A percentile compares a stretch with the other conserved stretches of the same genome.
Evolutionary conservation across 2,329 filamentous ascomycete species (phyloP).

Genomic region (Westerdykella sp.): DNA sequence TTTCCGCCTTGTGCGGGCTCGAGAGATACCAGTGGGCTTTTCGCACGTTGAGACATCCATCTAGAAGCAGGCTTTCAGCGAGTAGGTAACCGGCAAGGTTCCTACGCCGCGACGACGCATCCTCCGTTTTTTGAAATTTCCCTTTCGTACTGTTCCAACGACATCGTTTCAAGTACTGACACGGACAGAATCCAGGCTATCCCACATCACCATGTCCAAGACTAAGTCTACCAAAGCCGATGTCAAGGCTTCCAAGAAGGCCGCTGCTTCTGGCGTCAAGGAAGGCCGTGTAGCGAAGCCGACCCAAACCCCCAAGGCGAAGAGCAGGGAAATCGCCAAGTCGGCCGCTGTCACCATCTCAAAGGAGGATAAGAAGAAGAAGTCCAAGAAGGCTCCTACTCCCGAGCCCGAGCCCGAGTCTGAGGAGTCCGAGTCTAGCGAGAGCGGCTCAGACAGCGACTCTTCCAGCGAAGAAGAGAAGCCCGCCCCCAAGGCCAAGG

Average conservation of each 20-base stretch:
- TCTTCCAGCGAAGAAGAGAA: constrained; percentile 30
- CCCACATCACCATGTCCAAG: constrained; percentile 33
- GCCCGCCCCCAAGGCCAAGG: constrained; percentile 31
- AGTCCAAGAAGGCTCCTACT: constrained; percentile 45
- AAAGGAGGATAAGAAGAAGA: constrained; percentile 45
- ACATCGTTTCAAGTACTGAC: constrained; percentile 23
- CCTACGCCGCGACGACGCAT: constrained; percentile 13
- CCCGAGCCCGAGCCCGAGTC: constrained; percentile 41
- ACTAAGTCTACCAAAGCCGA: constrained; percentile 24
- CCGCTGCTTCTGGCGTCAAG: constrained; percentile 56
- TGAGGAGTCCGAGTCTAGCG: constrained; percentile 28
- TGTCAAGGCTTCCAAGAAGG: constrained; percentile 44
- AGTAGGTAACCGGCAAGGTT: constrained; percentile 12
- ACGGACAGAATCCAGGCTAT: constrained; percentile 9
- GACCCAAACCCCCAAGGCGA: constrained; percentile 57
- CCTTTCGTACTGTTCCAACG: constrained; percentile 3
- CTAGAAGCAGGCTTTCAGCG: constrained; percentile 30
- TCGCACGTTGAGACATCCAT: constrained; percentile 38
- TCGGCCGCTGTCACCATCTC: constrained; percentile 35
- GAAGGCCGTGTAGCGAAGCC: constrained; percentile 62
- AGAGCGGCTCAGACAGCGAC: constrained; percentile 29
- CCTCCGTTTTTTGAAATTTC: constrained; percentile 16
- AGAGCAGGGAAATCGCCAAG: constrained; percentile 64
- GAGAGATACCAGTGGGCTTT: constrained; percentile 41
- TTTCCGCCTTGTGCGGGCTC: constrained; percentile 34